These are phyloP conservation scores for Potentilla sterilis DNA, from an alignment of 306 rosid species.

Conservation along the genomic window DNA sequence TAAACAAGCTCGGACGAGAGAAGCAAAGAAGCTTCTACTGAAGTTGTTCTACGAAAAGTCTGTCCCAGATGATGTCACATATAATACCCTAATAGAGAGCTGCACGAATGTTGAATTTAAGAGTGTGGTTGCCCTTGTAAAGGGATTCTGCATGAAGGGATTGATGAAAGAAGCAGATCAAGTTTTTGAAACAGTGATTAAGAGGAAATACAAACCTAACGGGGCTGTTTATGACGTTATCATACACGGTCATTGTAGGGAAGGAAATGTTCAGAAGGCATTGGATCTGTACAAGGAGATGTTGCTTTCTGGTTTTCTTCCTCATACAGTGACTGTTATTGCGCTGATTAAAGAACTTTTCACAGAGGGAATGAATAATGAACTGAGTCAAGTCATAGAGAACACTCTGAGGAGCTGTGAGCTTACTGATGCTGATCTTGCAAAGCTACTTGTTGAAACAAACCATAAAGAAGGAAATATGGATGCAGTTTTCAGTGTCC, in stretches of 20 bases:
- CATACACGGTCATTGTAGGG: slow-evolving; percentile 81
- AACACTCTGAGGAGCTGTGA: slow-evolving; percentile 54
- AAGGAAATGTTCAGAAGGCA: slow-evolving; percentile 61
- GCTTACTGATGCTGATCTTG: slow-evolving; percentile 67
- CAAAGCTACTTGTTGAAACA: slow-evolving; percentile 62
- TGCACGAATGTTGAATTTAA: slow-evolving; percentile 60
- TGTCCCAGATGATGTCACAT: slow-evolving; percentile 63
- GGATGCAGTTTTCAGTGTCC: slow-evolving; percentile 63
- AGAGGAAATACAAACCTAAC: slow-evolving; percentile 51
- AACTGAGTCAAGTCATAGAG: slow-evolving; percentile 55
- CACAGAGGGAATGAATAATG: slow-evolving; percentile 54
- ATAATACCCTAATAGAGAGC: slow-evolving; percentile 68
- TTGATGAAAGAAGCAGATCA: slow-evolving; percentile 81
- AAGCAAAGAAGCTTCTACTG: slow-evolving; percentile 85
- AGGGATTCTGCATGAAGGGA: slow-evolving; percentile 92
- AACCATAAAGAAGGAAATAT: slow-evolving; percentile 86
- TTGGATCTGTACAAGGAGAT: slow-evolving; percentile 58
- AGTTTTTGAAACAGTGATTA: slow-evolving; percentile 62
- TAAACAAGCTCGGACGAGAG: slow-evolving; percentile 74
- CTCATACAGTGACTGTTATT: slow-evolving; percentile 63
- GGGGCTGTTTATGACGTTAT: slow-evolving; percentile 66
- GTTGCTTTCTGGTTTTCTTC: slow-evolving; percentile 61
- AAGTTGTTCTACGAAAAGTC: slow-evolving; percentile 75
- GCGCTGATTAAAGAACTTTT: slow-evolving; percentile 69
- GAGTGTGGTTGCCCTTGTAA: slow-evolving; percentile 68